phyloP scores from a whole-genome alignment of 331 rosid species.

The Arachis monticola region DNA sequence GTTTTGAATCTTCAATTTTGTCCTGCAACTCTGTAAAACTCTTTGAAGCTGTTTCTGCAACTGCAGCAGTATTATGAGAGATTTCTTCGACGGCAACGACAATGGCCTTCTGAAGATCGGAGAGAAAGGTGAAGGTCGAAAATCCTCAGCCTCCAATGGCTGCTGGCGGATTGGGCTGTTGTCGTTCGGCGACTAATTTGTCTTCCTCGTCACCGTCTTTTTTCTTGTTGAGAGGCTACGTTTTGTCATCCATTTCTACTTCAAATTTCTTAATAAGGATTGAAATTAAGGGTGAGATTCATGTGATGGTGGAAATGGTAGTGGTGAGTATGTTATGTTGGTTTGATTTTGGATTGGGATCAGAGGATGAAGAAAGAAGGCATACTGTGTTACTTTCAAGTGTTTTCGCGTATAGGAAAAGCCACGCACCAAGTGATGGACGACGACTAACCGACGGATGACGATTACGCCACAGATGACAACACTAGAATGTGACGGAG shows the following conservation, averaged over 20 bases:
- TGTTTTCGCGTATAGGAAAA: not conserved
- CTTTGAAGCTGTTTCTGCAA: conserved; percentile 87
- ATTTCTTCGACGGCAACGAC: conserved; percentile 96
- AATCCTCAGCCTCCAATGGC: conserved; percentile 85
- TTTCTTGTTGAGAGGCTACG: conserved; percentile 55
- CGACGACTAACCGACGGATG: too few species aligned
- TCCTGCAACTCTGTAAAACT: conserved; percentile 73
- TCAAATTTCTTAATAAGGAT: not conserved
- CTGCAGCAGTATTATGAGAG: conserved; percentile 93
- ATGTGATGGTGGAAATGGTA: not conserved
- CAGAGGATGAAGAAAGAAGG: not conserved
- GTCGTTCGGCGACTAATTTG: not conserved
- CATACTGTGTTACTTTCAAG: conserved; percentile 5
- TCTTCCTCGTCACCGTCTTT: conserved; percentile 38
- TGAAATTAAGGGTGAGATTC: not conserved
- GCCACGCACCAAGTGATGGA: not conserved
- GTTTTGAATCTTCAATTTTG: conserved; percentile 53
- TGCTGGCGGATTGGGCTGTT: conserved; percentile 33
- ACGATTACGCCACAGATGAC: too few species aligned
- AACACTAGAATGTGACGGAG: too few species aligned
- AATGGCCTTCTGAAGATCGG: conserved; percentile 96
- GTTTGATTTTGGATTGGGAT: conserved; percentile 2
- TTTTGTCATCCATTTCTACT: conserved; percentile 64
- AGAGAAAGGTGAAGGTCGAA: conserved; percentile 68
- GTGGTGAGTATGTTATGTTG: not conserved